These are phyloP conservation scores for Podospora appendiculata DNA, from an alignment of 495 filamentous ascomycete species.

Conservation along the genomic window DNA sequence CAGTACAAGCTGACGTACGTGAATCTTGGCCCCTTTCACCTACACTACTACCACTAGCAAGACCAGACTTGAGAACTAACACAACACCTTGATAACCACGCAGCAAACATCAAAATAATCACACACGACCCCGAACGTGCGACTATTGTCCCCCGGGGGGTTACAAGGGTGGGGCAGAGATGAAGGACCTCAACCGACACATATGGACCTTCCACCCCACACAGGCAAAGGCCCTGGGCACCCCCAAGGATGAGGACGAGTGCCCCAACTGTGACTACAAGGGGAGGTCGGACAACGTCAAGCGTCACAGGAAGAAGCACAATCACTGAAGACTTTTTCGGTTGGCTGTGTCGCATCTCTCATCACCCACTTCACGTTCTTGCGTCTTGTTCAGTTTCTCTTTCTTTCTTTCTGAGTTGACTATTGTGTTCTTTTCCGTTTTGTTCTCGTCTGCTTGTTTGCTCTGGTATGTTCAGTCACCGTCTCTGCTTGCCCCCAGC, in stretches of 20 bases:
- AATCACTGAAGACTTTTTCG: background rate
- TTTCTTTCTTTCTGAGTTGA: background rate
- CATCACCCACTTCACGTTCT: no score
- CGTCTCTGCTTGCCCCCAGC: background rate
- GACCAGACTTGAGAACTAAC: background rate
- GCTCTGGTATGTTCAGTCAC: background rate
- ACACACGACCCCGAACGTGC: conserved; percentile 2
- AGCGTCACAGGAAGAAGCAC: conserved; percentile 3
- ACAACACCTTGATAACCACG: background rate
- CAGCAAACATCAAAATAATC: conserved; percentile 16
- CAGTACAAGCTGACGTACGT: no score
- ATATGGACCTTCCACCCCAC: conserved; percentile 8
- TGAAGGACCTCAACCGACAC: conserved; percentile 11
- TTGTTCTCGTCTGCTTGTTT: background rate
- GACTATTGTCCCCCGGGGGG: background rate
- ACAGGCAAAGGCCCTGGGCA: background rate
- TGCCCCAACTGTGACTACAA: conserved; percentile 8
- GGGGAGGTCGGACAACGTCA: conserved; percentile 11
- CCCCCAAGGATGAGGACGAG: background rate
- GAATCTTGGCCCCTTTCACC: no score
- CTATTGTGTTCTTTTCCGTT: background rate
- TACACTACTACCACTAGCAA: no score
- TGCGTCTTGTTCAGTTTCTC: background rate
- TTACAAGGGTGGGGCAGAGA: conserved; percentile 4
- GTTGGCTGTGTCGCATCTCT: no score